These are phyloP conservation scores for Aspergillus haitiensis DNA, from an alignment of 495 filamentous ascomycete species.

Conservation along the genomic window DNA sequence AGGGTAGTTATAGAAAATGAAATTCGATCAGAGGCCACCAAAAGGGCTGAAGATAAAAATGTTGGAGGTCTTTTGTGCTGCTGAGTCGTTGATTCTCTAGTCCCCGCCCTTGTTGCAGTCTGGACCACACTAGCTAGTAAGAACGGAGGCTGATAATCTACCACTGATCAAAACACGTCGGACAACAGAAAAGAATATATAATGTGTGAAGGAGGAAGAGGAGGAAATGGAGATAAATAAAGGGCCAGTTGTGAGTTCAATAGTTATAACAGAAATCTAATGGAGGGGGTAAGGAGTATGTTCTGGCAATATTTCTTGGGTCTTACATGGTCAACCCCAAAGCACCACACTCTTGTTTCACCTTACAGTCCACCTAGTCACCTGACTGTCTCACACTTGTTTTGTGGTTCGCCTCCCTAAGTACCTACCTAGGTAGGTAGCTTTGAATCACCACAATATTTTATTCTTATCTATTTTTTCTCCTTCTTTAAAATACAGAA, in stretches of 20 bases:
- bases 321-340: constrained; percentile 9
- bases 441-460: not conserved
- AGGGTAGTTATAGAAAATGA: not conserved
- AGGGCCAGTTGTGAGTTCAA: not conserved
- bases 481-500: too few species aligned
- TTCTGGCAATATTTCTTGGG: not conserved
- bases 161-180: constrained; percentile 6
- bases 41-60: not conserved
- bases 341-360: not conserved
- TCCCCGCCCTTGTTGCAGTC: constrained; percentile 11
- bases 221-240: not conserved
- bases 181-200: not conserved
- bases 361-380: constrained; percentile 1
- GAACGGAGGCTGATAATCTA: constrained; percentile 11
- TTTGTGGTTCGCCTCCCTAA: not conserved
- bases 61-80: not conserved
- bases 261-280: not conserved
- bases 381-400: constrained; percentile 1
- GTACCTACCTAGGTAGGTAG: too few species aligned
- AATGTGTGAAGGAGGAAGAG: not conserved
- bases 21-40: not conserved
- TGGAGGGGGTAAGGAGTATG: not conserved
- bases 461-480: too few species aligned
- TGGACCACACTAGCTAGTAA: constrained; percentile 10
- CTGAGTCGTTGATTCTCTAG: not conserved